phyloP scores from a whole-genome alignment of 2,329 filamentous ascomycete species.

The Exophiala phaeomuriformis region DNA sequence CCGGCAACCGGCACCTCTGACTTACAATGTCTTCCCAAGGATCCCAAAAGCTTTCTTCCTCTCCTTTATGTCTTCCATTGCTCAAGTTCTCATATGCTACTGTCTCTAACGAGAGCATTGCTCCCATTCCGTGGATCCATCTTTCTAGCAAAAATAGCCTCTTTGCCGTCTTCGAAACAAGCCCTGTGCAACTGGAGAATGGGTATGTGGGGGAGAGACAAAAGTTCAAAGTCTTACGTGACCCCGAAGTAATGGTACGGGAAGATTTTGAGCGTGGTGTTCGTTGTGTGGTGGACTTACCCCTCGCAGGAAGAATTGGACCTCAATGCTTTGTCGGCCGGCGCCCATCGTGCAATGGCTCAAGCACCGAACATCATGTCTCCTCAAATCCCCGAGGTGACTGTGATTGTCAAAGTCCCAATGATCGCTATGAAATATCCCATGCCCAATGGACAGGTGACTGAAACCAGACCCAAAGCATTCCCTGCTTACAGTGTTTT shows the following conservation, averaged over 20 bases:
- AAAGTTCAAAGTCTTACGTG: slow-evolving; percentile 33
- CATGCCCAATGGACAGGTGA: slow-evolving; percentile 30
- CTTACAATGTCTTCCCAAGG: slow-evolving; percentile 40
- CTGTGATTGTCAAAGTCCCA: slow-evolving; percentile 40
- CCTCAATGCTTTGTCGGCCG: slow-evolving; percentile 31
- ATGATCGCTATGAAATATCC: slow-evolving; percentile 42
- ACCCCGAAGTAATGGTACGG: slow-evolving; percentile 35
- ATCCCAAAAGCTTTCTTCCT: slow-evolving; percentile 37
- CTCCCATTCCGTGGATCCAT: slow-evolving; percentile 41
- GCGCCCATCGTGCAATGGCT: slow-evolving; percentile 22
- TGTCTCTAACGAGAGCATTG: slow-evolving; percentile 32
- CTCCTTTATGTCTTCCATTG: slow-evolving; percentile 38
- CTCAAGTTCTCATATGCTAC: slow-evolving; percentile 42
- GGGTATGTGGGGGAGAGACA: slow-evolving; percentile 25
- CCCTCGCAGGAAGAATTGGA: slow-evolving; percentile 37
- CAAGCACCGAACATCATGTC: slow-evolving; percentile 4
- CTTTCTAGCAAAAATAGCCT: slow-evolving; percentile 35
- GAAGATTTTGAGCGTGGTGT: background rate
- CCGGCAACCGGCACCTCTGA: background rate
- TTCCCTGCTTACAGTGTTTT: slow-evolving; percentile 20
- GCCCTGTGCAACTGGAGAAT: slow-evolving; percentile 12
- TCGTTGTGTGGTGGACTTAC: slow-evolving; percentile 7
- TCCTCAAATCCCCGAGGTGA: slow-evolving; percentile 30
- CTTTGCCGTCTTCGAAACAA: slow-evolving; percentile 33
- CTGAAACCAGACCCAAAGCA: slow-evolving; percentile 9